Evolutionary conservation across 306 rosid genomes (phyloP), one percentile per base, ranked within the genome.

Genomic region (Gastrolobium villosum): DNA sequence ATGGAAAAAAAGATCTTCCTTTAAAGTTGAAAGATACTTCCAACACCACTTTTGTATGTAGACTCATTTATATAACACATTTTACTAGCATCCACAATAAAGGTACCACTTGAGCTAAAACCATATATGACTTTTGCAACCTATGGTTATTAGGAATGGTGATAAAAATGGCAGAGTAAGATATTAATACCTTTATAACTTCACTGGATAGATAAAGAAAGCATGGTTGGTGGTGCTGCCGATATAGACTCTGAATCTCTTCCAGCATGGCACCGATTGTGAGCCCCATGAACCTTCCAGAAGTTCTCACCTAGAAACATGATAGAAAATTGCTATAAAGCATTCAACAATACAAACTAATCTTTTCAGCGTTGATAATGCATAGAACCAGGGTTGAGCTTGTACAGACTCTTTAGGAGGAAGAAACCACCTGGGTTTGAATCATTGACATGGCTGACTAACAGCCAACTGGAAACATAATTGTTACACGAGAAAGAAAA

Each of bases 171-270:
- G 35, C 43, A 73, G 7, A 50, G 55, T 10, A 49, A 64, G 40
- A 65, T 57, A 65, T 50, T n/a, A 75, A 32, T 82, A 90, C 99
- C 97, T 96, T 96, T 81, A 96, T 96, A 83, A 96, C 99, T 88
- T 96, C 98, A 84, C 99, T 93, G 41, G 99, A 93, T 65, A 96
- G 97, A 87, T 96, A 96, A 78, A 96, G 99, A 76, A 96, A 96
- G 86, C 99, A 96, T 67, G 99, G 94, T 79, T 96, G 99, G 77
- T 91, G 96, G 83, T 96, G 98, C 84, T 84, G 97, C 88, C 86
- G 84, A 83, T 91, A 96, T 72, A 96, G 87, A 83, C 86, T 88
- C 89, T 96, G 99, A 84, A 96, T 91, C 89, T 91, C 98, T 87
- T 93, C 97, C 76, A 96, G 91, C 97, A 96, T 96, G 73, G 94